phyloP scores from a whole-genome alignment of 2,329 filamentous ascomycete genomes.

The Capronia epimyces region DNA sequence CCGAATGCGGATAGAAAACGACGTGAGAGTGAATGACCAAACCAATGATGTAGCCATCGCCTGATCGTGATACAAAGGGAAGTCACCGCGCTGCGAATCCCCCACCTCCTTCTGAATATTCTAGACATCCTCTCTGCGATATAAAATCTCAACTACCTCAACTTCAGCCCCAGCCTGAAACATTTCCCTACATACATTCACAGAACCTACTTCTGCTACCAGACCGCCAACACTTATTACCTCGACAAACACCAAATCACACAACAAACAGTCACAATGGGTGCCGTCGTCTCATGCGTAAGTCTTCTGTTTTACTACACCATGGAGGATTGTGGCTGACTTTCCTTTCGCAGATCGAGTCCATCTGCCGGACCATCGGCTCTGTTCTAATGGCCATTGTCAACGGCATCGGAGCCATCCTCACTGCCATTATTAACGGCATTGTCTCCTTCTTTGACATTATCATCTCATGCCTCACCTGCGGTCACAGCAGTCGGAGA shows the following conservation, averaged over 20 bases:
- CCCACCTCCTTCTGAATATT: constrained; percentile 13
- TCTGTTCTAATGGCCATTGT: constrained; percentile 63
- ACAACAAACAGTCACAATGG: constrained; percentile 55
- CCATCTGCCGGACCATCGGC: constrained; percentile 59
- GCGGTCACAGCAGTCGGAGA: constrained; percentile 37
- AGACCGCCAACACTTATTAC: constrained; percentile 3
- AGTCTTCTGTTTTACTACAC: constrained; percentile 36
- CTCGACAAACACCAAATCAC: neutral
- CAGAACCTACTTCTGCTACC: neutral
- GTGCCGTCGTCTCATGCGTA: constrained; percentile 80
- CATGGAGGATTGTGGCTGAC: too few species aligned
- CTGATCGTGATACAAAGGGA: constrained; percentile 5
- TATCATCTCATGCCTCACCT: constrained; percentile 60
- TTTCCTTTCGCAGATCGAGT: too few species aligned
- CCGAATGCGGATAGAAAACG: constrained; percentile 9
- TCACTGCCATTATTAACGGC: constrained; percentile 60
- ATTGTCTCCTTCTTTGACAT: constrained; percentile 61
- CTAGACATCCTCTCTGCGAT: constrained; percentile 2
- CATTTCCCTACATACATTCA: neutral
- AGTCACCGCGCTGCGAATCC: neutral
- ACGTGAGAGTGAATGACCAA: constrained; percentile 2
- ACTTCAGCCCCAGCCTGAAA: neutral
- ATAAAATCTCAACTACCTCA: neutral
- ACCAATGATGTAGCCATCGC: constrained; percentile 6
- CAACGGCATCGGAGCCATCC: constrained; percentile 59